Percentiles rank a stretch among this genome's conserved stretches.
phyloP scores from a whole-genome alignment of 805 yeast genomes.

The Isabelozyma gotoi region DNA sequence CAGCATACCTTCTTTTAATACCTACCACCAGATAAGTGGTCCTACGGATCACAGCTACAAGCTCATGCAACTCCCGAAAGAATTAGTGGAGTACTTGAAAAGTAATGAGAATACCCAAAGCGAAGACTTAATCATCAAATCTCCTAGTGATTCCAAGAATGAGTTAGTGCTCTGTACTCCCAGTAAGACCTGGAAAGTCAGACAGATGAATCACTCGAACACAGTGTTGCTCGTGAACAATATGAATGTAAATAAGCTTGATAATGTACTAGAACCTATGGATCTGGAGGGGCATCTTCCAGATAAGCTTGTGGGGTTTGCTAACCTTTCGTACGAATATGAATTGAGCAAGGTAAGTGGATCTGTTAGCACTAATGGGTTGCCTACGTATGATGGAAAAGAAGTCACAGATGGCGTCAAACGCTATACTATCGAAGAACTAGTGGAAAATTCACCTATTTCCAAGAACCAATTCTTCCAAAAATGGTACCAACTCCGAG shows the following conservation, averaged over 20 bases:
- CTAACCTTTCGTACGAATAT: slow-evolving; percentile 30
- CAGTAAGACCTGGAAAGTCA: slow-evolving; percentile 57
- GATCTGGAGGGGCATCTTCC: slow-evolving; percentile 4
- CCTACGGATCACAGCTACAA: slow-evolving; percentile 33
- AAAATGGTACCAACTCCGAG: slow-evolving; percentile 55
- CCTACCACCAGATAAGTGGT: slow-evolving; percentile 3
- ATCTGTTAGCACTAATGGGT: slow-evolving; percentile 26
- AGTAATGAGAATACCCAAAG: slow-evolving; percentile 7
- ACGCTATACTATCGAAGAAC: slow-evolving; percentile 24
- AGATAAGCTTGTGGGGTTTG: slow-evolving; percentile 23
- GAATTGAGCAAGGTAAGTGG: slow-evolving; percentile 28
- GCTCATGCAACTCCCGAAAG: slow-evolving; percentile 54
- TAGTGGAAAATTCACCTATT: slow-evolving; percentile 48
- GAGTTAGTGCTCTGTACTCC: slow-evolving; percentile 61
- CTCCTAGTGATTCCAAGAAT: slow-evolving; percentile 29
- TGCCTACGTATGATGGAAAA: slow-evolving; percentile 25
- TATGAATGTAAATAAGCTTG: slow-evolving; percentile 9
- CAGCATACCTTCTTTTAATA: background rate
- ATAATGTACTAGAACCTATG: slow-evolving; percentile 1
- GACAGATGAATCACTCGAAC: slow-evolving; percentile 87
- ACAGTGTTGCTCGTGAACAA: slow-evolving; percentile 58
- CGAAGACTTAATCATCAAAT: slow-evolving; percentile 34
- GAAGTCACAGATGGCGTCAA: background rate
- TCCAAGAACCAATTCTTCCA: slow-evolving; percentile 53
- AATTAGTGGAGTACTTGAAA: slow-evolving; percentile 39